Percentiles rank a stretch among this genome's conserved stretches.
phyloP scores from a whole-genome alignment of 73 alveolate species.

The Blepharisma stoltei region DNA sequence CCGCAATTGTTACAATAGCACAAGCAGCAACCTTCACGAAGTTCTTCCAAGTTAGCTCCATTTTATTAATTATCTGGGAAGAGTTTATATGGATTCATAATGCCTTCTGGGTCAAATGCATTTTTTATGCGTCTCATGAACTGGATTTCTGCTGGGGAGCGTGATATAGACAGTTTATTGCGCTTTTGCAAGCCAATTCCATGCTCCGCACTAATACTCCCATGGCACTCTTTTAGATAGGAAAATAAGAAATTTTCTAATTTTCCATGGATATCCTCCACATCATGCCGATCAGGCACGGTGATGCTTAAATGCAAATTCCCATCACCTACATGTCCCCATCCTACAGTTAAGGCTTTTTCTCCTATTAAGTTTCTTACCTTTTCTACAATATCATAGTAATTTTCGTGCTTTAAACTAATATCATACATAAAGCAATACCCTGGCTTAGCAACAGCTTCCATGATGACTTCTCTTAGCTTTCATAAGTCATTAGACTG shows the following conservation, averaged over 20 bases:
- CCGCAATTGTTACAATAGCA: too few species aligned
- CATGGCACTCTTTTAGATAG: neutral
- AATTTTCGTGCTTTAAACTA: neutral
- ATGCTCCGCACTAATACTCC: constrained; percentile 38
- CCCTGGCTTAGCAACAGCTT: neutral
- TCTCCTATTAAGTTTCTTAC: neutral
- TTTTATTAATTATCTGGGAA: neutral
- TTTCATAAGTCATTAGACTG: constrained; percentile 29
- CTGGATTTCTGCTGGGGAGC: neutral
- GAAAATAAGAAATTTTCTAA: constrained; percentile 29
- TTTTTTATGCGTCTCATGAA: constrained; percentile 6
- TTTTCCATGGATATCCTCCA: constrained; percentile 1
- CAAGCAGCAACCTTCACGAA: too few species aligned
- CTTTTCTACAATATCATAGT: neutral
- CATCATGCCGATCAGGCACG: neutral
- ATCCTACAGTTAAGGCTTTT: neutral
- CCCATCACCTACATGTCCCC: constrained; percentile 38
- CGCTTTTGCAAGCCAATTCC: constrained; percentile 31
- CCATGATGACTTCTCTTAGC: constrained; percentile 7
- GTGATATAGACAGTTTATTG: neutral
- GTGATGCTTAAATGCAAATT: constrained; percentile 24
- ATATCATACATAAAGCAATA: constrained; percentile 15
- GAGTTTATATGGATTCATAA: constrained; percentile 35
- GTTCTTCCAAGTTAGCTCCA: too few species aligned
- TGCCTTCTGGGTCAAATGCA: constrained; percentile 34